Base-by-base conservation (phyloP, 2,329 filamentous ascomycete genomes). In the Lasiodiplodia sp. region DNA sequence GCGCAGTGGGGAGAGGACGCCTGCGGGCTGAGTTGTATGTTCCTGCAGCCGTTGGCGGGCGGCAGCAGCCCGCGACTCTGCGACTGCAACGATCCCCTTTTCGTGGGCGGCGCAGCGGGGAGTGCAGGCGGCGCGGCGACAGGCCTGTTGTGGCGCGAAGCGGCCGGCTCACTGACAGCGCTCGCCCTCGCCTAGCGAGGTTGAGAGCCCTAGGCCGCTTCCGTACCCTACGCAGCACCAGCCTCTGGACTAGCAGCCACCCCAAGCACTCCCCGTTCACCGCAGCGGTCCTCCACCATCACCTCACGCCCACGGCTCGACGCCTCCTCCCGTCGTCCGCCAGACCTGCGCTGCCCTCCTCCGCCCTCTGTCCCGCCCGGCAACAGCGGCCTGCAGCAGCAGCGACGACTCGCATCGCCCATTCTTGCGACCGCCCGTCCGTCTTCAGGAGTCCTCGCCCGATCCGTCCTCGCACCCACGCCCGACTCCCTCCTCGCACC, bases 401-500 rank as follows among this genome's bases (percentile, higher is more conserved):
- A 64, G 60, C 60, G 60, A 64, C 60, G 60, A 64, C 47, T 64
- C 60, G 47, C 51, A 49, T 38, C 47, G 60, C 40, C 60, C 60
- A 28, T 38, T 52, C 60, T 52, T 25, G 47, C 60, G 60, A 52
- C 60, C 60, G 60, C 60, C 60, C 44, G 60, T 34, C 60, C 60
- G 47, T 40, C 60, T 64, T 64, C 60, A 64, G 60, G 60, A 64
- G 60, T 64, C 60, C 60, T 64, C 60, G 47, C 60, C 47, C 60
- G 47, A 52, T 21, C 18, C 60, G 31, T 25, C 58, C 47, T 64
- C 60, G 60, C 60, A 38, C 60, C 60, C 60, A 52, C 44, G 31
- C 40, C 31, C 18, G 16, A 21, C 55, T 34, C 25, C 34, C 63
- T 55, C 60, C 60, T 38, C 60, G 51, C 63, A 51, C 63, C 34